Base-by-base conservation (phyloP, 306 rosid species). In the Carpinus viminea region DNA sequence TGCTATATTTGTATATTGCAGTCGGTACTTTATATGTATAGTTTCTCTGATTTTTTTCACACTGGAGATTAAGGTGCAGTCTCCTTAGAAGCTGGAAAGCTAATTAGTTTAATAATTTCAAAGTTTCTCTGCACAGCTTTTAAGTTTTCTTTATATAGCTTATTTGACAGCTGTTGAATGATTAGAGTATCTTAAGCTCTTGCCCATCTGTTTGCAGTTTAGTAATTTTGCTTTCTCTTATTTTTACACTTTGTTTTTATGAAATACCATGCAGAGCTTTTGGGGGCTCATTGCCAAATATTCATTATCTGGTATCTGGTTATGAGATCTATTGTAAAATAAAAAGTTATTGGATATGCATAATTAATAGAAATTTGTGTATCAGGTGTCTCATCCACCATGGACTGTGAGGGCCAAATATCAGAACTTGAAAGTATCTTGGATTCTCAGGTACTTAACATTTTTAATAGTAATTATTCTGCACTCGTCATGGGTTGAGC, bases 371-470 rank as follows among this genome's bases (percentile, higher is more conserved):
- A 59, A 59, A 74, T 57, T 74, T 74, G 68, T 61, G 71, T 55
- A 61, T 66, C 81, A 90, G 98, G 98, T 78, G 91, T 87, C 82
- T 89, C 93, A 57, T 91, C 96, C 78, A 9, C 88, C 53, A 41
- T 28, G 66, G 91, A 88, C 66, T 95, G 97, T 61, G 87, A 90
- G 85, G 83, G 76, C 80, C 98, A 95, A 78, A 87, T 92, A 80
- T 85, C 86, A 45, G 92, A 90, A 51, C 98, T 95, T 71, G 98
- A 95, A 86, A 83, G 74, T 70, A 83, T 82, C 82, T 72, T 95
- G 89, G 97, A 92, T 77, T 88, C 96, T 5, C 85, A 82, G 97
- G 98, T 90, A 86, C 78, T 65, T 53, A 17, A 60, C 28, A 31
- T 68, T 68, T n/a, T 7, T 46, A 68, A 21, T 68, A 28, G 46